Conservation (phyloP, 139 green algal genomes). For the Chlamydomonas schloesseri region DNA sequence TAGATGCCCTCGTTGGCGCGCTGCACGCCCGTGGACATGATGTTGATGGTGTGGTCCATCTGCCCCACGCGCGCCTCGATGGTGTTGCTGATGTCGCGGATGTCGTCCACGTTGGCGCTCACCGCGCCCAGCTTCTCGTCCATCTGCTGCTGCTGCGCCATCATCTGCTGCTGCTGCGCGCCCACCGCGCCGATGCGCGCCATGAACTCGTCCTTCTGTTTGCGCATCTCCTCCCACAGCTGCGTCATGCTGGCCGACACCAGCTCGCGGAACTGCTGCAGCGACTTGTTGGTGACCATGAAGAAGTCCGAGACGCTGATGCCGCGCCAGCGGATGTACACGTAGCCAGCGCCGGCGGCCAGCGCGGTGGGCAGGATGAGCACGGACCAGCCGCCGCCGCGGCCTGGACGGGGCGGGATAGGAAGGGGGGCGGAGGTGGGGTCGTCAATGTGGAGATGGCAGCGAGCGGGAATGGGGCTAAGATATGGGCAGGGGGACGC, state of each 20-base stretch:
- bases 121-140: constrained; percentile 37
- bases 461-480: no score
- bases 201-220: constrained; percentile 61
- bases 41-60: constrained; percentile 51
- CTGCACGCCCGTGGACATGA: constrained; percentile 43
- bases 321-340: constrained; percentile 44
- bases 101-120: constrained; percentile 27
- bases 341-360: constrained; percentile 27
- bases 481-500: no score
- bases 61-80: constrained; percentile 49
- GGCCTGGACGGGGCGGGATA: not conserved
- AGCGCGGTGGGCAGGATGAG: constrained; percentile 25
- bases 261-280: constrained; percentile 40
- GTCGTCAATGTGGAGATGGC: not conserved
- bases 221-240: constrained; percentile 57
- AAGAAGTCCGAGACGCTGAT: constrained; percentile 48
- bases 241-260: constrained; percentile 45
- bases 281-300: constrained; percentile 47
- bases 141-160: constrained; percentile 50
- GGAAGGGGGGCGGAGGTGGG: no score
- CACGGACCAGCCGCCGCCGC: constrained; percentile 25
- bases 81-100: constrained; percentile 46
- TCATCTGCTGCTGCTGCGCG: constrained; percentile 51
- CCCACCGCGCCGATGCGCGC: constrained; percentile 32
- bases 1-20: constrained; percentile 58